Base-by-base conservation (phyloP, 208 protist species). In the Angomonas ambiguus region DNA sequence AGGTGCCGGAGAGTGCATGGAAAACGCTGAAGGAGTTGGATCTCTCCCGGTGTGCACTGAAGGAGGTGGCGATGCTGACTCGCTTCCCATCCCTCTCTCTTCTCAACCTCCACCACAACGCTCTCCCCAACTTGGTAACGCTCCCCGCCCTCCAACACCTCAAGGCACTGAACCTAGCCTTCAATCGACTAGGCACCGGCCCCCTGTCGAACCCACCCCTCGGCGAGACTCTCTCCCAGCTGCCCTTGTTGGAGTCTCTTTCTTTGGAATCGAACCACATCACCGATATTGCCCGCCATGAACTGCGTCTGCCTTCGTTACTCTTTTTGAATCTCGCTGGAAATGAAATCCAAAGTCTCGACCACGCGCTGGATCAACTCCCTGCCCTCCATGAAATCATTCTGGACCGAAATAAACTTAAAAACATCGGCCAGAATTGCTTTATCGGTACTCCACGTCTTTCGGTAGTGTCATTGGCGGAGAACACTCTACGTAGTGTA, bases 381-480 rank as follows among this genome's bases (percentile, higher is more conserved):
- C 69, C 72, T 0, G 74, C 92, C 16, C 80, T 98, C n/a, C 92
- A 83, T 4, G 91, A 97, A 74, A 68, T 97, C 22, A 76, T 96
- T 6, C 85, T 98, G 30, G 91, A 96, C 65, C 84, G 92, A 61
- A 98, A 98, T 79, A 90, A 87, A 42, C 77, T 97, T 59, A 83
- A 88, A 20, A 41, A 42, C 11, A 25, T 96, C 22, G 73, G 74
- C 5, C 35, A 53, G 0, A 75, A 94, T 3, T 79, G 76, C 71
- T 87, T 96, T 48, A 62, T 64, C 0, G 65, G 42, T 18, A 85
- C 77, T 68, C 74, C 68, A n/a, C 71, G 81, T 34, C 72, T 96
- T 11, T 65, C 30, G 2, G 83, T 88, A 6, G 41, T 96, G 10
- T 88, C 81, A 6, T 79, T 76, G 4, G 82, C 92, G 13, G 90